These are phyloP conservation scores for Serendipita indica DNA, from an alignment of 768 basidiomycete species.

Conservation along the genomic window DNA sequence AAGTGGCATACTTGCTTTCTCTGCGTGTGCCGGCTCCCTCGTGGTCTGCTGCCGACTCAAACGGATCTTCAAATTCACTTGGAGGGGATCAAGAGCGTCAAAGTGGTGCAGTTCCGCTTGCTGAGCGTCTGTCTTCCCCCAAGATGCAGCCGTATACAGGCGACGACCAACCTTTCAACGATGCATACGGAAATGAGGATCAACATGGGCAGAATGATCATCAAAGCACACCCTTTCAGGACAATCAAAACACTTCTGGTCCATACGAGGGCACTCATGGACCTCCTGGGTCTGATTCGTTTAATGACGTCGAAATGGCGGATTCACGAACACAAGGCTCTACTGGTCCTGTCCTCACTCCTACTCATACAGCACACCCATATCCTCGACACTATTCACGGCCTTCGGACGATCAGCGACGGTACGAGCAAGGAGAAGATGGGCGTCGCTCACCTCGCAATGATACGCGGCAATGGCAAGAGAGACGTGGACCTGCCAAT, in stretches of 20 bases:
- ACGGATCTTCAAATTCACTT: neutral
- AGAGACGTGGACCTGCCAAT: too few species aligned
- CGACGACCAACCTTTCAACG: neutral
- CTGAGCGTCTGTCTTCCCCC: slow-evolving; percentile 2
- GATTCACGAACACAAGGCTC: neutral
- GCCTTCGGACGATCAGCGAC: neutral
- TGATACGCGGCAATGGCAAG: too few species aligned
- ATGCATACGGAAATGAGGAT: neutral
- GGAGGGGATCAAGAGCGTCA: slow-evolving; percentile 4
- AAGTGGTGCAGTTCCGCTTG: neutral
- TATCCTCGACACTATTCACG: neutral
- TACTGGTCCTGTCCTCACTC: neutral
- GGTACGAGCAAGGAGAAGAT: neutral
- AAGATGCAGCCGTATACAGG: neutral
- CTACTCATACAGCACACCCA: neutral
- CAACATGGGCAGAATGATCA: too few species aligned
- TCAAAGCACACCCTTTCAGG: neutral
- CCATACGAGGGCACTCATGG: too few species aligned
- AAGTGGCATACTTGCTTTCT: neutral
- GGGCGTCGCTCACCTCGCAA: neutral
- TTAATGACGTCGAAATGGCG: neutral
- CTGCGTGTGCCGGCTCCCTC: neutral
- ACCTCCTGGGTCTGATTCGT: too few species aligned
- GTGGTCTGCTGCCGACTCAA: neutral
- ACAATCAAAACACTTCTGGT: neutral